Conservation (phyloP, 305 asterid genomes). For the Solanum hybrid region DNA sequence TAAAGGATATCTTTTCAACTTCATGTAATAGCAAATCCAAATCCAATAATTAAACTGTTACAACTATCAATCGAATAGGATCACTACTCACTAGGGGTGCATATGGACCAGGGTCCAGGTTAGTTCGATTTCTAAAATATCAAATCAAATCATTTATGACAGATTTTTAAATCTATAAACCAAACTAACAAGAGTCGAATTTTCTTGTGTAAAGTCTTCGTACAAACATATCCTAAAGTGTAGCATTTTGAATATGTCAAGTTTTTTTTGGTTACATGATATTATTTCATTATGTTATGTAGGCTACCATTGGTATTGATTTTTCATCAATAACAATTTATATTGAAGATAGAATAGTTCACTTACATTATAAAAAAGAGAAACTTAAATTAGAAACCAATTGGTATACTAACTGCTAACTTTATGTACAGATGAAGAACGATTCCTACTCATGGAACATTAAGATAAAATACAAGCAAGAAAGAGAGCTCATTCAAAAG, state of each 20-base stretch:
- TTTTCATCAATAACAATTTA: constrained; percentile 36
- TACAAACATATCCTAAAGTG: no score
- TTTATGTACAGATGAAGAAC: neutral
- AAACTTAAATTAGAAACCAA: neutral
- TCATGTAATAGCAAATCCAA: neutral
- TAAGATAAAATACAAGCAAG: neutral
- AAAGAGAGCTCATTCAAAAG: neutral
- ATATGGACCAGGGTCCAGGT: no score
- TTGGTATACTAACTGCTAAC: neutral
- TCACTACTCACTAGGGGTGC: no score
- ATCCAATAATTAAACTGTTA: no score
- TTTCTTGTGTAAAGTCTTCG: no score
- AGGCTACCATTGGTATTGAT: constrained; percentile 36
- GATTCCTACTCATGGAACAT: neutral
- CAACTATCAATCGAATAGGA: no score
- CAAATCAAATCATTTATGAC: no score
- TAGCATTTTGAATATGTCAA: no score
- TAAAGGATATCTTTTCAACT: neutral
- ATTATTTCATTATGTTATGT: neutral
- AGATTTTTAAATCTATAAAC: no score
- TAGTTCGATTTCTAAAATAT: no score
- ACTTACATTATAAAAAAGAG: neutral
- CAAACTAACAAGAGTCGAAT: no score
- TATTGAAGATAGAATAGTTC: constrained; percentile 26
- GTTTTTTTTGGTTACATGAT: neutral